These are phyloP conservation scores for Alternaria arborescens DNA, from an alignment of 2,329 filamentous ascomycete genomes.

Conservation along the genomic window DNA sequence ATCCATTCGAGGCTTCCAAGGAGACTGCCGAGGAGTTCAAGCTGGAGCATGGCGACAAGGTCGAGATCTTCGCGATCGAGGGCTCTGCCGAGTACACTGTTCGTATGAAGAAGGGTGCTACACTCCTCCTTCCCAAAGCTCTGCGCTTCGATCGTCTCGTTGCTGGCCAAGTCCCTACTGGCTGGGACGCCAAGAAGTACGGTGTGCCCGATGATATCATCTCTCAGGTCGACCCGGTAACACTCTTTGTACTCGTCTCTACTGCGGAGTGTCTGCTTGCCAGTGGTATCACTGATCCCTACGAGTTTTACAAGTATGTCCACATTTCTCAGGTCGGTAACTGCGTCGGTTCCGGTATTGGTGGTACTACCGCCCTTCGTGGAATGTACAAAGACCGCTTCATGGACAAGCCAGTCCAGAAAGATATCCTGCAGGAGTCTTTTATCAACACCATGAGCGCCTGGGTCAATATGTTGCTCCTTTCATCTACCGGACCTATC, in stretches of 20 bases:
- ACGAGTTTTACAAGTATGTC: conserved; percentile 99
- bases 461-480: conserved; percentile 98
- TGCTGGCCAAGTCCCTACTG: conserved; percentile 94
- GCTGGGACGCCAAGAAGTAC: conserved; percentile 96
- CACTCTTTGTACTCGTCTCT: conserved; percentile 91
- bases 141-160: conserved; percentile 97
- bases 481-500: conserved; percentile 97
- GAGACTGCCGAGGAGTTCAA: conserved; percentile 98
- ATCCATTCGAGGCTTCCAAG: conserved; percentile 96
- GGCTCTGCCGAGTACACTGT: conserved; percentile 95
- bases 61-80: conserved; percentile 93
- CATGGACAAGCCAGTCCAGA: conserved; percentile 96
- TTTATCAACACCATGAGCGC: conserved; percentile 99
- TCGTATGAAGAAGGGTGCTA: conserved; percentile 93
- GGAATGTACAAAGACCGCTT: conserved; percentile 99
- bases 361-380: conserved; percentile 88
- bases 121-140: conserved; percentile 94
- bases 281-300: conserved; percentile 96
- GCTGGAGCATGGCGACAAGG: conserved; percentile 96
- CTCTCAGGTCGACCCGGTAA: conserved; percentile 95
- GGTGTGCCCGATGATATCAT: conserved; percentile 98
- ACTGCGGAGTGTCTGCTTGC: conserved; percentile 91
- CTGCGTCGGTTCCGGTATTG: conserved; percentile 98
- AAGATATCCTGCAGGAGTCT: conserved; percentile 98
- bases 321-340: conserved; percentile 98